Percentiles rank a stretch among this genome's conserved stretches.
Conservation (phyloP, 352 stramenopile genomes). For the Globisporangium yorkense region DNA sequence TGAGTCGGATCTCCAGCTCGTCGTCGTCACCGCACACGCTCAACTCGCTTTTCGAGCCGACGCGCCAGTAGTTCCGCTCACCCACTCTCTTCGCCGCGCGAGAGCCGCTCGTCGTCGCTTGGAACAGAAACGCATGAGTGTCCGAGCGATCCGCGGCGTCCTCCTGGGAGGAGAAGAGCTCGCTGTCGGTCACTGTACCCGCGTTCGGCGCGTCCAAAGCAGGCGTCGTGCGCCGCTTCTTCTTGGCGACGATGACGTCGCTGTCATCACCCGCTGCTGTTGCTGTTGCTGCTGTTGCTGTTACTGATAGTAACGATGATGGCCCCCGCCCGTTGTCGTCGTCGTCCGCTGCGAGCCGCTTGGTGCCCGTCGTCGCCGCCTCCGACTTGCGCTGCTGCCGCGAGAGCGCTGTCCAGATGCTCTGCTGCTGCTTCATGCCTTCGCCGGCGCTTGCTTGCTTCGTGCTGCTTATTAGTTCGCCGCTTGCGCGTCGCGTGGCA, state of each 20-base stretch:
- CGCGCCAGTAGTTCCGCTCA: too few species aligned
- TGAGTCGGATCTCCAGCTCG: background rate
- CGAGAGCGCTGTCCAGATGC: conserved; percentile 33
- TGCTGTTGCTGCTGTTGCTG: background rate
- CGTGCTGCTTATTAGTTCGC: too few species aligned
- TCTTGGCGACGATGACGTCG: conserved; percentile 11
- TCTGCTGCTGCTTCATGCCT: conserved; percentile 30
- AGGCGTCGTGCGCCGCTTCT: conserved; percentile 2
- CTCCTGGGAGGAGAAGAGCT: conserved; percentile 55
- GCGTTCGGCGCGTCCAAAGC: conserved; percentile 15
- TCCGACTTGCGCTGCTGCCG: conserved; percentile 22
- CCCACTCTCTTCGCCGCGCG: background rate
- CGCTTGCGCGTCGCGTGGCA: too few species aligned
- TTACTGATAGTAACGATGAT: too few species aligned
- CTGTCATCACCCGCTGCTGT: conserved; percentile 1
- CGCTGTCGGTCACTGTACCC: conserved; percentile 49
- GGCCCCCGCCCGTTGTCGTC: too few species aligned
- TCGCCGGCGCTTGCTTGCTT: background rate
- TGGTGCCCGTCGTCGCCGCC: background rate
- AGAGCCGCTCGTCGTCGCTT: background rate
- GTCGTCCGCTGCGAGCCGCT: too few species aligned
- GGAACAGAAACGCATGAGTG: conserved; percentile 10
- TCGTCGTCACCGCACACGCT: background rate
- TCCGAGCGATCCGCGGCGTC: conserved; percentile 14
- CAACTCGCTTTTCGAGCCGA: background rate